Evolutionary conservation across 2,329 filamentous ascomycete genomes (phyloP), one percentile per base, ranked within the genome.

Genomic region (Botrytis fabae): DNA sequence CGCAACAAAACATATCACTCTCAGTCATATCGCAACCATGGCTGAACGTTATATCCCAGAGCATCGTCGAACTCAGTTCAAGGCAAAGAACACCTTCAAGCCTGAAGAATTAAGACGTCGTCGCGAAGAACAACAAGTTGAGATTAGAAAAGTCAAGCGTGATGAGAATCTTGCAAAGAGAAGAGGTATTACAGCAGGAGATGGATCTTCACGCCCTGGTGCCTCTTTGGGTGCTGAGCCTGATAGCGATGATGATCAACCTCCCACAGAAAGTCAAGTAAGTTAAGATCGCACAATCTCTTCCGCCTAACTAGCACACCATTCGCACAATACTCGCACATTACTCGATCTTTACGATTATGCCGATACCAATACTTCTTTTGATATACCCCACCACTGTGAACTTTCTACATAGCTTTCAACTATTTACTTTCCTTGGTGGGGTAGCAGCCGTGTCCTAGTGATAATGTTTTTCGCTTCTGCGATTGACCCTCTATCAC

Each of bases 1-100:
- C 44, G 61, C 10, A 51, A 57, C 65, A 64, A 72, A 66, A 51
- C 14, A 73, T 73, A 69, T 66, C 59, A 60, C 54, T 69, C 28
- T 48, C 62, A 74, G 54, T 72, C 70, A 68, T 35, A 75, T 75
- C 77, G 74, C 78, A 80, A 79, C 61, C 71, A 99, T 99, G 96
- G 93, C 96, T 84, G 96, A 99, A 84, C 93, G 96, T 82, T 99
- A 98, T 87, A 99, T 99, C 82, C 96, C 96, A 84, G 96, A 99
- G 87, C 96, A 99, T 88, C 94, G 96, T 84, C 95, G 96, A 83
- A 98, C 94, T 78, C 95, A 97, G 87, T 99, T 97, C 91, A 99
- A 99, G 92, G 96, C 96, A 72, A 98, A 98, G 90, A 95, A 93
- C 85, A 94, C 94, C 81, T 98, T 99, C 89, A 98, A 98, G 90